Evolutionary conservation across 805 yeast species (phyloP), one percentile per base, ranked within the genome.

Genomic region (Metschnikowia shivogae): DNA sequence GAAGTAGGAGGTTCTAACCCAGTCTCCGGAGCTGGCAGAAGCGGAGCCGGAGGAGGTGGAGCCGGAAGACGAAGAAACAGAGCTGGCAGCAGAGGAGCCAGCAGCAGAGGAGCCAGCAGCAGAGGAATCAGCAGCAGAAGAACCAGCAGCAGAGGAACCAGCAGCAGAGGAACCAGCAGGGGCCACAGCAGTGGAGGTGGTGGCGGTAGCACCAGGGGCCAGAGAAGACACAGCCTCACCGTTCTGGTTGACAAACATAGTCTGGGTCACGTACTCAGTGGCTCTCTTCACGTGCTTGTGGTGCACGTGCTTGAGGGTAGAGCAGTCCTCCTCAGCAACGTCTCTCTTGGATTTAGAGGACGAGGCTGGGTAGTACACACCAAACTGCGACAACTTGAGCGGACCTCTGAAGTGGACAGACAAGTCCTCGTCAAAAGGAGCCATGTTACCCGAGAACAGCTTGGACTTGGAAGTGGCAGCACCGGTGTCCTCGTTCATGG

Each of bases 341-440:
- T 68, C 74, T 63, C 75, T 75, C 58, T 71, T 74, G 51, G 70
- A 64, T 54, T 70, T 63, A 42, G 65, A 49, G 35, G 72, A 57
- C n/a, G 74, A 54, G 22, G 78, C 61, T 52, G 88, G 90, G 60
- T 83, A 82, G 76, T 90, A 93, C 45, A 88, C 97, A 66, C 90
- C 97, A 62, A 93, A 89, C 70, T 88, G 88, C 60, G 74, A 70
- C 62, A 89, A 79, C 62, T 79, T 76, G 56, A 89, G 61, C 31
- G 96, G 96, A 58, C 96, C 96, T 74, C 96, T 84, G 75, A 88
- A 85, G 67, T 89, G 96, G 48, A 89, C 82, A 30, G 95, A 82
- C 50, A 89, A 70, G 67, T 89, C 96, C 73, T 88, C 93, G 65
- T 87, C 84, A 51, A 89, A 73, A 33, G 96, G 96, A 44, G 90